Base-by-base conservation (phyloP, 768 basidiomycete genomes). In the Hortiboletus flavorubellus region DNA sequence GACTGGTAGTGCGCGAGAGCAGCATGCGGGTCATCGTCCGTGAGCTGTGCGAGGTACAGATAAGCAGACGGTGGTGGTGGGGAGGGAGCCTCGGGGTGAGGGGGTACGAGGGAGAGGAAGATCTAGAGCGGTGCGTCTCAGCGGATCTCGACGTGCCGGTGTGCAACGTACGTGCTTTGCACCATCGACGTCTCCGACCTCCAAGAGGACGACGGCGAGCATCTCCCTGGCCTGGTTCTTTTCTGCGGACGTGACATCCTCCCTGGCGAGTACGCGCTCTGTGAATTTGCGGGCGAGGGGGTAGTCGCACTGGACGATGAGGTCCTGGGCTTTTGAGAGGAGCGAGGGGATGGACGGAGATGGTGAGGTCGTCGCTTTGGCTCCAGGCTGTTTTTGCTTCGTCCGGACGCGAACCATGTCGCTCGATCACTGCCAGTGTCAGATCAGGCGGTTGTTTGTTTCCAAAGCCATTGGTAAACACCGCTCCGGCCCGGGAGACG, bases 21-120 rank as follows among this genome's bases (percentile, higher is more conserved):
- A 41, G 75, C 66, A 46, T 80, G 79, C 5, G 94, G 90, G 51
- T 93, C 86, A 10, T 86, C 82, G 30, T 91, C 89, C 46, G 78
- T 82, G 16, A 93, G 75, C 67, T 97, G 93, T 0, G 93, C 94
- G 23, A 97, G 87, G 70, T 95, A 94, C 1, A 95, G 78, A 73
- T 94, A 82, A 11, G 89, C 91, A 33, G 91, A 89, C 8, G 91
- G 81, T 0, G 83, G 78, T 1, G 91, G 82, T 40, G 80, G 72
- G 16, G 78, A 68, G 35, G 86, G 80, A 16, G 84, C 82, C 67
- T 79, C 74, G 41, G 80, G 75, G 69, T 81, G 72, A 54, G 88
- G 84, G 49, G 88, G 85, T 44, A 89, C 61, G 14, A 80, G 68
- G 34, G 72, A 85, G 58, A 52, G 68, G 69, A 92, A 90, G 21